phyloP scores from a whole-genome alignment of 306 rosid genomes.

The Macrotyloma uniflorum region DNA sequence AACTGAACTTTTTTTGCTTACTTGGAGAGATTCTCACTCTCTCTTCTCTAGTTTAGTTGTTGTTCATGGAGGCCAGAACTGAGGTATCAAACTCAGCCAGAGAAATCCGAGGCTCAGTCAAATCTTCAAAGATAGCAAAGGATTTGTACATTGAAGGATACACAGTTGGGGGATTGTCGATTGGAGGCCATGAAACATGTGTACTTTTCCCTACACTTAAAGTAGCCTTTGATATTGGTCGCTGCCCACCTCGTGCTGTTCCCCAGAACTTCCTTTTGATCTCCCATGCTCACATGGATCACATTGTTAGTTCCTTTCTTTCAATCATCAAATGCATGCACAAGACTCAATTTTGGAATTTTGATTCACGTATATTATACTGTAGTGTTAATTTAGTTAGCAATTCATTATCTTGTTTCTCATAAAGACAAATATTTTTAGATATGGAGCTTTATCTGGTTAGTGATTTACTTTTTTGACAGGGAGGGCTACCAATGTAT shows the following conservation, averaged over 20 bases:
- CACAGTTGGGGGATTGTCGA: constrained; percentile 80
- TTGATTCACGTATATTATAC: background rate
- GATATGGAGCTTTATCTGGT: background rate
- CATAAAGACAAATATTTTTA: background rate
- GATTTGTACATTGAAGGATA: constrained; percentile 76
- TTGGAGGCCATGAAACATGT: constrained; percentile 97
- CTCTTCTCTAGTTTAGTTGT: background rate
- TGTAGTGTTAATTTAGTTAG: constrained; percentile 2
- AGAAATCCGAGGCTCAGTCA: constrained; percentile 33
- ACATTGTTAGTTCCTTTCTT: constrained; percentile 65
- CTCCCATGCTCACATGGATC: constrained; percentile 98
- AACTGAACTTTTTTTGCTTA: constrained; percentile 51
- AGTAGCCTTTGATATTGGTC: constrained; percentile 86
- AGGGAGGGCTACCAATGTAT: constrained; percentile 97
- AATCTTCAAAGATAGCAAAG: constrained; percentile 46
- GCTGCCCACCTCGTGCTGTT: constrained; percentile 91
- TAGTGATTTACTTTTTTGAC: constrained; percentile 23
- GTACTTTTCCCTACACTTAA: constrained; percentile 73
- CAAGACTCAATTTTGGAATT: background rate
- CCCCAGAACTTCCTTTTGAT: constrained; percentile 75
- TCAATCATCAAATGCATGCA: background rate
- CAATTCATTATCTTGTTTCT: background rate
- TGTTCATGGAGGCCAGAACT: constrained; percentile 31
- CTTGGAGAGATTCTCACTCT: background rate
- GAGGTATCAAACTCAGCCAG: constrained; percentile 35